phyloP scores from a whole-genome alignment of 139 green algal genomes.

The Chlorella vulgaris region DNA sequence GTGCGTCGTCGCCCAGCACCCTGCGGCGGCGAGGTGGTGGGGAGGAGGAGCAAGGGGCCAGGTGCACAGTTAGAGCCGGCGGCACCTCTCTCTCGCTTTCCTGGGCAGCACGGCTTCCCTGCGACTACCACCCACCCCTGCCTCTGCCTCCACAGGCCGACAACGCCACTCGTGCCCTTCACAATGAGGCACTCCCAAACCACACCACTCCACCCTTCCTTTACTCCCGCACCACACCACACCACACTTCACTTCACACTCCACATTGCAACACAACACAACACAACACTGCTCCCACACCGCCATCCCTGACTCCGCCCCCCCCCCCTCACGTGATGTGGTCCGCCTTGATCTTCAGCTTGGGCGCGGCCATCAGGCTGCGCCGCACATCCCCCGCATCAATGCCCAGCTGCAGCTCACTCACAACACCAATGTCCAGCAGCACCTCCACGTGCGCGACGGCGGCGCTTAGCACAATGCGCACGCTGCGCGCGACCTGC shows the following conservation, averaged over 20 bases:
- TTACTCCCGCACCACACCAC: too few species aligned
- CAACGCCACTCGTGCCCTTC: too few species aligned
- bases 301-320: too few species aligned
- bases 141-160: too few species aligned
- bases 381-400: slow-evolving; percentile 57
- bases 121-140: too few species aligned
- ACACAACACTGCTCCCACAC: too few species aligned
- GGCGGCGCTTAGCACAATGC: slow-evolving; percentile 38
- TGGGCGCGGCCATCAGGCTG: slow-evolving; percentile 38
- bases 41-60: not conserved
- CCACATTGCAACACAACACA: too few species aligned
- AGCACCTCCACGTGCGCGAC: slow-evolving; percentile 17
- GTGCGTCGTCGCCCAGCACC: slow-evolving; percentile 33
- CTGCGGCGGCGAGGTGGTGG: slow-evolving; percentile 36
- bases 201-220: too few species aligned
- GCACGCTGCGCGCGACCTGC: slow-evolving; percentile 72
- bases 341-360: slow-evolving; percentile 82
- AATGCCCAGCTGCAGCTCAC: slow-evolving; percentile 79
- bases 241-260: too few species aligned
- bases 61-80: not conserved
- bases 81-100: not conserved
- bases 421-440: not conserved
- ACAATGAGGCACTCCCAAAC: too few species aligned
- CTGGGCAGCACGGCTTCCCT: too few species aligned
- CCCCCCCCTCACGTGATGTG: slow-evolving; percentile 50